phyloP scores from a whole-genome alignment of 1,139 yeast genomes.

The Geotrichum klebahnii region DNA sequence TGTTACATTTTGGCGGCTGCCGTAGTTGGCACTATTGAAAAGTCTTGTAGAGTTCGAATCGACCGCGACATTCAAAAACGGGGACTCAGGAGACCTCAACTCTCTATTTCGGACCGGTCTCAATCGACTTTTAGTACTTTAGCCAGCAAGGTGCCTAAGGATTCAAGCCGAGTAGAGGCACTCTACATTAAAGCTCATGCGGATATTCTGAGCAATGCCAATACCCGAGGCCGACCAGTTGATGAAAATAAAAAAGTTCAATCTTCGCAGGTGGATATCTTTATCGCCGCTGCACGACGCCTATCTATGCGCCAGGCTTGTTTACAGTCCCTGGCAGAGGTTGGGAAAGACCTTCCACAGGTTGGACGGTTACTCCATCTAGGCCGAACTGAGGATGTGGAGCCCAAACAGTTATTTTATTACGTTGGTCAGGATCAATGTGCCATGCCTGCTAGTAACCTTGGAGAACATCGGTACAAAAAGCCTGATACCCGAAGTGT shows the following conservation, averaged over 20 bases:
- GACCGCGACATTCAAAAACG: slow-evolving; percentile 19
- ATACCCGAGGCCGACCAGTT: not conserved
- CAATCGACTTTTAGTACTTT: not conserved
- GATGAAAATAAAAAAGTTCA: slow-evolving; percentile 6
- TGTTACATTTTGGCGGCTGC: slow-evolving; percentile 23
- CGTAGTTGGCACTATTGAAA: slow-evolving; percentile 16
- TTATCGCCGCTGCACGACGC: slow-evolving; percentile 19
- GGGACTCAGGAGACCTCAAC: slow-evolving; percentile 20
- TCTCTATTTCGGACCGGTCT: slow-evolving; percentile 20
- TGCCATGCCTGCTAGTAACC: slow-evolving; percentile 18
- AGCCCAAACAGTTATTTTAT: slow-evolving; percentile 16
- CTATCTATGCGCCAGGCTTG: slow-evolving; percentile 18
- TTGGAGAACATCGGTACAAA: slow-evolving; percentile 21
- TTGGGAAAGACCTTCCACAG: slow-evolving; percentile 22
- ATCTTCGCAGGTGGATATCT: slow-evolving; percentile 11
- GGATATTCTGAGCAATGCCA: slow-evolving; percentile 4
- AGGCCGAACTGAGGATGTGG: slow-evolving; percentile 17
- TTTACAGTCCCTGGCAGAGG: slow-evolving; percentile 15
- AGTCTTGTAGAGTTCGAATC: slow-evolving; percentile 10
- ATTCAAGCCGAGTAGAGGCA: slow-evolving; percentile 19
- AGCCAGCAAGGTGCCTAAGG: slow-evolving; percentile 18
- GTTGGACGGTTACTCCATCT: slow-evolving; percentile 21
- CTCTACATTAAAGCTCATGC: slow-evolving; percentile 15
- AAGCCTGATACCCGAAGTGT: slow-evolving; percentile 12
- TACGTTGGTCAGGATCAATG: slow-evolving; percentile 19